Base-by-base conservation (phyloP, 2,329 filamentous ascomycete genomes). In the Colletotrichum sp. region DNA sequence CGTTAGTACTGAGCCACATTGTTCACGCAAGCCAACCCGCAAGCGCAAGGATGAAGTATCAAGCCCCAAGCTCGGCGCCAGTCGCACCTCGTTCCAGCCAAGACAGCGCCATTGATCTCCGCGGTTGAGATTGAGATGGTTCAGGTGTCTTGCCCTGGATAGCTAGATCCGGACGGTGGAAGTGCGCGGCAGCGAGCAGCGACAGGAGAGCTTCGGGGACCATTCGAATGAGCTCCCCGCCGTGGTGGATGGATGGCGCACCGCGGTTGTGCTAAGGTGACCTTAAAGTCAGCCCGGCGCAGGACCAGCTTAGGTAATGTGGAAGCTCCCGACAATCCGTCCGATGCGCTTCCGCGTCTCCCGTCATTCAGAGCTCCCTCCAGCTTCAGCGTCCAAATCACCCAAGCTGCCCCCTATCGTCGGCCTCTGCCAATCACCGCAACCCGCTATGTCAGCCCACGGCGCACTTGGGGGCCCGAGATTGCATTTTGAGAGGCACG, bases 391-490 rank as follows among this genome's bases (percentile, higher is more conserved):
- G 43, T 52, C n/a, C n/a, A 52, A 52, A 21, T 18, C 43, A 6
- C 43, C 43, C 43, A 4, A 52, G 43, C 43, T 21, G 43, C 21
- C 65, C 65, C 65, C 32, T 36, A 60, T 55, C 13, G 43, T 68
- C 71, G n/a, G 61, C 52, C 48, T 61, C 13, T 30, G 32, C 36
- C 72, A 75, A 75, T 68, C 68, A 67, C 63, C 63, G 63, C 30
- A 61, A 26, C 39, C 68, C 68, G 68, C 61, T 52, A 68, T 67
- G 63, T 68, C 68, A 63, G 55, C 39, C 68, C 68, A 72, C 68
- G 36, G 39, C 68, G 48, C 61, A 21, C 61, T 16, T 43, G 24
- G 12, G 16, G 72, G 63, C 69, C 67, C 68, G 61, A 72, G 36
- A 72, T 66, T 43, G 28, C 28, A 21, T 32, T 52, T 60, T 28